Conservation (phyloP, 2,329 filamentous ascomycete species). For the Thielaviopsis populi region DNA sequence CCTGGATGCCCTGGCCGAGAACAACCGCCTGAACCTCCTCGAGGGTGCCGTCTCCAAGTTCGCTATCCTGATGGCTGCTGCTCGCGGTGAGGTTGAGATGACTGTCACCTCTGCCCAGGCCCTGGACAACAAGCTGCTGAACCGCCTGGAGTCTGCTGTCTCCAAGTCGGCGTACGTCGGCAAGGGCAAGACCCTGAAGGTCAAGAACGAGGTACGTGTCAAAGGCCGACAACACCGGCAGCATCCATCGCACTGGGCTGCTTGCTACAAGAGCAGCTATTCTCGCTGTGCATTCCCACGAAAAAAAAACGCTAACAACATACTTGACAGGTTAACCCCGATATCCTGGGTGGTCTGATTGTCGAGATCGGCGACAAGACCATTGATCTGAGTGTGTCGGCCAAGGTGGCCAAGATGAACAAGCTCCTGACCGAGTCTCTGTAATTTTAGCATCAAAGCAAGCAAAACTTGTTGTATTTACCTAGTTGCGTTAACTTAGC, state of each 20-base stretch:
- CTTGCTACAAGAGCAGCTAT: not conserved
- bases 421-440: slow-evolving; percentile 92
- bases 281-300: not conserved
- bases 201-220: slow-evolving; percentile 63
- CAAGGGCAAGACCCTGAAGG: slow-evolving; percentile 94
- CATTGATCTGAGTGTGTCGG: slow-evolving; percentile 90
- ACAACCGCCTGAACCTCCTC: slow-evolving; percentile 83
- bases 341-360: slow-evolving; percentile 83
- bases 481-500: slow-evolving; percentile 2
- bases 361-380: slow-evolving; percentile 97
- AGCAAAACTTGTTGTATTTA: slow-evolving; percentile 6
- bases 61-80: slow-evolving; percentile 67
- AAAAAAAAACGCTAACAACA: slow-evolving; percentile 16
- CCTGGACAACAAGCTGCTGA: slow-evolving; percentile 75
- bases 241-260: not conserved
- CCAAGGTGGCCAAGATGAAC: slow-evolving; percentile 97
- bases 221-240: not conserved
- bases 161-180: slow-evolving; percentile 78
- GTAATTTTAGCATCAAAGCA: slow-evolving; percentile 43
- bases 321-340: slow-evolving; percentile 61
- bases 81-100: slow-evolving; percentile 86
- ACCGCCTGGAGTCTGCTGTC: slow-evolving; percentile 73
- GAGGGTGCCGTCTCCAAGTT: slow-evolving; percentile 81
- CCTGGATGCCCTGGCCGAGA: slow-evolving; percentile 75
- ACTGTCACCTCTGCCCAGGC: slow-evolving; percentile 78